phyloP scores from a whole-genome alignment of 2,329 filamentous ascomycete genomes.

The Neoscytalidium dimidiatum region DNA sequence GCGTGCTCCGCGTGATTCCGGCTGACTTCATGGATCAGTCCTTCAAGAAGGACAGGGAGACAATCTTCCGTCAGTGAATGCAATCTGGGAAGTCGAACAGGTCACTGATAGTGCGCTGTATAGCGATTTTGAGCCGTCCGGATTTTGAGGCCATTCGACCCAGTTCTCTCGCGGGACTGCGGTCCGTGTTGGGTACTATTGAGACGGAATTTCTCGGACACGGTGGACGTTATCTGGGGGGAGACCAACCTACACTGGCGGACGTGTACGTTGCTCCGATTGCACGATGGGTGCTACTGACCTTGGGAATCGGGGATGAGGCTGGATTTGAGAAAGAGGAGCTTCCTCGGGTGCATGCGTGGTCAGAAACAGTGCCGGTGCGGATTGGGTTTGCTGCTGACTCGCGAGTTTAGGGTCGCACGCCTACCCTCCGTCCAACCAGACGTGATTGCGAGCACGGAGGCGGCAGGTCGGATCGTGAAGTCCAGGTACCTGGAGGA shows the following conservation, averaged over 20 bases:
- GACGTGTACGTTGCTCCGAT: constrained; percentile 14
- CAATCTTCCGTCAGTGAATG: constrained; percentile 5
- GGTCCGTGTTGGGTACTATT: background rate
- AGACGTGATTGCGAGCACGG: background rate
- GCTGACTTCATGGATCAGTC: background rate
- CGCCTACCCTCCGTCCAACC: background rate
- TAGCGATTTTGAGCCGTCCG: background rate
- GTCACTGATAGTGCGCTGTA: background rate
- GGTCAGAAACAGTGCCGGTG: background rate
- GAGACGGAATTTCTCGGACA: background rate
- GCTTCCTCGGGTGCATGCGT: constrained; percentile 16
- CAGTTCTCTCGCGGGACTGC: background rate
- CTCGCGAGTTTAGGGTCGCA: background rate
- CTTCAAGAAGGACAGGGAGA: background rate
- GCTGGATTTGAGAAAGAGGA: constrained; percentile 1
- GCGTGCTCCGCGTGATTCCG: background rate
- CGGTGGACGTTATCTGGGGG: background rate
- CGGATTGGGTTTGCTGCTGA: background rate
- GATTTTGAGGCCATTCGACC: background rate
- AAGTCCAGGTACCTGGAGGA: background rate
- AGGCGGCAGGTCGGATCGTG: background rate
- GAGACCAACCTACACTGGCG: background rate
- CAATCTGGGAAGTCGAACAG: background rate
- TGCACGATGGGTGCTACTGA: constrained; percentile 12
- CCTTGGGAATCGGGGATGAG: constrained; percentile 3